Evolutionary conservation across 1,284 basidiomycete genomes (phyloP).

Genomic region (Lentinus polychrous): DNA sequence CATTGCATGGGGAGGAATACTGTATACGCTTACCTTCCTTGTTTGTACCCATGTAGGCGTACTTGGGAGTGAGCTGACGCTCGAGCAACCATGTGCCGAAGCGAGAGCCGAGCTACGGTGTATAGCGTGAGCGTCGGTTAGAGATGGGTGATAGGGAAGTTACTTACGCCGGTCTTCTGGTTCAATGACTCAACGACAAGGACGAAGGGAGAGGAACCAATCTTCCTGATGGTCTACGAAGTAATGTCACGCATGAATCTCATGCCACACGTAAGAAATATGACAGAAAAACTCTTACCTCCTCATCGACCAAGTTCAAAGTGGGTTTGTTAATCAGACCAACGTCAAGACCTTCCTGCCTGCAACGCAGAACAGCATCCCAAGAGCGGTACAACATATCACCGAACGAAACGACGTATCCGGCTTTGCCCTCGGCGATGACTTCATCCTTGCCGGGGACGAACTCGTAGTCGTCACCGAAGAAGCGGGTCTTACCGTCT

Average conservation of each 20-base stretch:
- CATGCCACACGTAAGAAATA: background rate
- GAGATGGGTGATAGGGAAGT: conserved; percentile 3
- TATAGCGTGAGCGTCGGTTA: background rate
- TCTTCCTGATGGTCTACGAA: conserved; percentile 53
- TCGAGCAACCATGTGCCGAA: conserved; percentile 81
- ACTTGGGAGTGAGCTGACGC: conserved; percentile 72
- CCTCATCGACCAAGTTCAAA: conserved; percentile 76
- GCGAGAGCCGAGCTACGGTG: conserved; percentile 62
- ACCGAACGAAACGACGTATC: conserved; percentile 75
- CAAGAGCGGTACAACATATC: conserved; percentile 78
- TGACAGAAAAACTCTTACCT: conserved; percentile 32
- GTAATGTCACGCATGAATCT: background rate
- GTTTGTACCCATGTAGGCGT: conserved; percentile 72
- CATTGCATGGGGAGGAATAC: conserved; percentile 1
- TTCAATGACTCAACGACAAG: conserved; percentile 81
- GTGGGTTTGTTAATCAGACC: conserved; percentile 82
- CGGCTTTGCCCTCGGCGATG: conserved; percentile 60
- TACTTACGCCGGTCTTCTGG: conserved; percentile 74
- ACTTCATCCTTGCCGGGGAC: conserved; percentile 77
- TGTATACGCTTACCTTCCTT: conserved; percentile 56
- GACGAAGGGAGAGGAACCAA: conserved; percentile 68
- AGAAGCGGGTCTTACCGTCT: conserved; percentile 60
- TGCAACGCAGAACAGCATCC: conserved; percentile 71
- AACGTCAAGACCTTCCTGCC: conserved; percentile 67
- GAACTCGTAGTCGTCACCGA: conserved; percentile 69